Evolutionary conservation across 1,284 basidiomycete genomes (phyloP), one percentile per base, ranked within the genome.

Genomic region (Ustilago loliicola): DNA sequence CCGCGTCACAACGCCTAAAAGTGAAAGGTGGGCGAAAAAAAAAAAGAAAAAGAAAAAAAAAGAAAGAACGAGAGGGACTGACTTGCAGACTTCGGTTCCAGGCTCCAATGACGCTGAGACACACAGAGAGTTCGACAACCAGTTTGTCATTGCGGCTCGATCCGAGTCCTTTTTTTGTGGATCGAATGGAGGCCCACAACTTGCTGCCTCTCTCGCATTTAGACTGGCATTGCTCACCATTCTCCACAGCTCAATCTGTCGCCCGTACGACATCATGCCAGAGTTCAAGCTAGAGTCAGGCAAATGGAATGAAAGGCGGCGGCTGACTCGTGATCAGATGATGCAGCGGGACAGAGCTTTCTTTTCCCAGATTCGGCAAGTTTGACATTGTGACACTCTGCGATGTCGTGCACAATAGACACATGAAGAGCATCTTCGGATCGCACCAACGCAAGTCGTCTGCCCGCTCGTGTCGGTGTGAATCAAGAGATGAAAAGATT

Each of bases 61-160:
- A 8, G 17, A 10, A 50, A 8, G 48, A n/a, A n/a, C 15, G 40
- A 21, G 5, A 36, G 34, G 34, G 34, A 36, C 34, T 36, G 34
- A 9, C 9, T 36, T 36, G 34, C 34, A 36, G 15, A 9, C 34
- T 17, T 45, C 42, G n/a, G 42, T 7, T 40, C 38, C 45, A 3
- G 23, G 21, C 21, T 48, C 21, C 11, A 19, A 25, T 29, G 48
- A 50, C 48, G 23, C 48, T 11, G n/a, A 50, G 48, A 50, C 48
- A 50, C 13, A 10, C 7, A 21, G 8, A 15, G 38, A 40, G 38
- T 48, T 21, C 21, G 45, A 48, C 45, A 21, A 27, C 48, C 11
- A 50, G 13, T 50, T 50, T 50, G 48, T 50, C 27, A 50, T 50
- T 50, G 48, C 48, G 48, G 9, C 48, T 50, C 48, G 48, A 50